These are phyloP conservation scores for Teratosphaeriaceae sp. DNA, from an alignment of 2,329 filamentous ascomycete genomes.

Conservation along the genomic window DNA sequence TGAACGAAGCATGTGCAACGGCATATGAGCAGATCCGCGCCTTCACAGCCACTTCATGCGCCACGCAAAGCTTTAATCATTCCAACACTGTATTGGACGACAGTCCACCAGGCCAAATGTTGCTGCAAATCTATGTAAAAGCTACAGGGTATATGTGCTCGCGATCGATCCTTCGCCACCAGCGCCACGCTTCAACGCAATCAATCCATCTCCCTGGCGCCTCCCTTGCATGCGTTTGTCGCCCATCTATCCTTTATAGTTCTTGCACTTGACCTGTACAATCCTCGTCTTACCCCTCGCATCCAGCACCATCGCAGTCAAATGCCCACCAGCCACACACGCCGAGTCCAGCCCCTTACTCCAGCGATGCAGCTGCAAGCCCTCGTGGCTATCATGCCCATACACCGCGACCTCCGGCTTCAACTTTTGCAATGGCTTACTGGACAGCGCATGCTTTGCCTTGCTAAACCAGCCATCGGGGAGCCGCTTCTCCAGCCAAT, in stretches of 20 bases:
- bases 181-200: neutral
- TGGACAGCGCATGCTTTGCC: constrained; percentile 21
- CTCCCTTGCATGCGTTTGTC: too few relatives aligned
- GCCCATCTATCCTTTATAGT: constrained; percentile 21
- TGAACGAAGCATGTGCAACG: too few relatives aligned
- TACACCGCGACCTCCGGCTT: constrained; percentile 65
- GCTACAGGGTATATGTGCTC: too few relatives aligned
- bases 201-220: too few relatives aligned
- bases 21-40: too few relatives aligned
- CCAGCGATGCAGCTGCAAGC: constrained; percentile 61
- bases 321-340: constrained; percentile 66
- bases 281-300: constrained; percentile 34
- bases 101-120: too few relatives aligned
- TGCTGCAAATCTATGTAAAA: too few relatives aligned
- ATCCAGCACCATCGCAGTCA: constrained; percentile 73
- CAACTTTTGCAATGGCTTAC: constrained; percentile 30
- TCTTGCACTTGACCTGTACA: constrained; percentile 36
- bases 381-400: constrained; percentile 73
- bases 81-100: too few relatives aligned
- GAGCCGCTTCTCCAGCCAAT: constrained; percentile 5
- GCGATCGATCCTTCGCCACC: neutral
- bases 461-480: constrained; percentile 6
- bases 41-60: too few relatives aligned
- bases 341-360: constrained; percentile 81
- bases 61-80: too few relatives aligned